Percentiles rank a stretch among this genome's conserved stretches.
These are phyloP conservation scores for Golubevia pallescens DNA, from an alignment of 1,284 basidiomycete genomes.

Conservation along the genomic window DNA sequence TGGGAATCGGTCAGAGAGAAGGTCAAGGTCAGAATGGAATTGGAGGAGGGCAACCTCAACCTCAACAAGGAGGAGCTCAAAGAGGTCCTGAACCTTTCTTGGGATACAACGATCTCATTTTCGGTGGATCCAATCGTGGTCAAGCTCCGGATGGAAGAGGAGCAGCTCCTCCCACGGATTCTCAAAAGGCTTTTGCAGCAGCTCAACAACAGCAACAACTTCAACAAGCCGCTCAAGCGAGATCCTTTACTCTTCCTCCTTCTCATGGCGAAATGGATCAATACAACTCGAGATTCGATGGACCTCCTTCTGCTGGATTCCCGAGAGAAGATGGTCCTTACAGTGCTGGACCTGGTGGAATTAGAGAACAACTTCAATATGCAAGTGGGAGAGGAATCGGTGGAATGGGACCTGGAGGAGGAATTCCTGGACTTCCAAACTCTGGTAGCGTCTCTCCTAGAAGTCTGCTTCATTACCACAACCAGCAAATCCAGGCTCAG, in stretches of 20 bases:
- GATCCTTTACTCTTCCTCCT: constrained; percentile 1
- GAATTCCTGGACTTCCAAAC: constrained; percentile 17
- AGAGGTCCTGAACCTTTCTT: constrained; percentile 28
- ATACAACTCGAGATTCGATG: constrained; percentile 6
- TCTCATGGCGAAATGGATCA: not conserved
- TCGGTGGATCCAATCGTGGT: constrained; percentile 3
- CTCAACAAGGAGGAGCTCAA: not conserved
- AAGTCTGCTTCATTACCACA: constrained; percentile 45
- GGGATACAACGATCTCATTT: constrained; percentile 43
- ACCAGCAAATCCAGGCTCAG: constrained; percentile 41
- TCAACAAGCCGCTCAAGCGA: not conserved
- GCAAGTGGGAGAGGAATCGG: constrained; percentile 23
- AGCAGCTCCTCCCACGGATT: not conserved
- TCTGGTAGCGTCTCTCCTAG: constrained; percentile 43
- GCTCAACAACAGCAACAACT: constrained; percentile 13
- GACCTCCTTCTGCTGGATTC: not conserved
- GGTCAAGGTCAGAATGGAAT: not conserved
- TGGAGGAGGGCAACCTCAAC: constrained; percentile 1
- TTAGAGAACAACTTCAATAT: constrained; percentile 21
- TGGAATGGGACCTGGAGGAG: constrained; percentile 9
- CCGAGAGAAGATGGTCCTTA: constrained; percentile 10
- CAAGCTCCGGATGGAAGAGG: not conserved
- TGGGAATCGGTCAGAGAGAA: constrained; percentile 23
- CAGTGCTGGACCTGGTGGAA: constrained; percentile 11
- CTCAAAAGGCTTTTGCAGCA: not conserved